These are phyloP conservation scores for Boletus pseudo-olivaceus DNA, from an alignment of 768 basidiomycete species.

Conservation along the genomic window DNA sequence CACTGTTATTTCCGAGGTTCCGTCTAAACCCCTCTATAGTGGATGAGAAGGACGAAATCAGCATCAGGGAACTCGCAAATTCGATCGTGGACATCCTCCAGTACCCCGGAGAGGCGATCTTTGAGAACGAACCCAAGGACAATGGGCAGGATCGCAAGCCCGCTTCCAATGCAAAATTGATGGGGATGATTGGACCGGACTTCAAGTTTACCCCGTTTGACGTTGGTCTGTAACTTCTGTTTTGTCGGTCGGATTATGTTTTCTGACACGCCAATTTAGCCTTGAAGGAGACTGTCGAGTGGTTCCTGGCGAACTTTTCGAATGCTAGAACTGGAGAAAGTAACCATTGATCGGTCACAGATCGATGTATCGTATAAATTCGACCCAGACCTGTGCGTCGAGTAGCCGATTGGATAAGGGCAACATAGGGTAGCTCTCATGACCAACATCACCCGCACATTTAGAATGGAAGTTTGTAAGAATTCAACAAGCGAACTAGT, in stretches of 20 bases:
- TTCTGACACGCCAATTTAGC: conserved; percentile 41
- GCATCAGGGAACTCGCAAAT: conserved; percentile 86
- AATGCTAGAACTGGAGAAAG: conserved; percentile 59
- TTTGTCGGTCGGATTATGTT: not conserved
- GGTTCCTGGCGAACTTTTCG: conserved; percentile 84
- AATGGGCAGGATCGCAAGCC: conserved; percentile 98
- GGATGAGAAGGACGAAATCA: conserved; percentile 91
- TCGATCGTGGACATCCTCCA: conserved; percentile 83
- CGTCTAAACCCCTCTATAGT: conserved; percentile 41
- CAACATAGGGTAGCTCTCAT: not conserved
- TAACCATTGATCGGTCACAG: conserved; percentile 5
- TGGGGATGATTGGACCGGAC: conserved; percentile 60
- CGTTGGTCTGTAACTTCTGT: conserved; percentile 45
- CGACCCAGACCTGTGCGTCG: not conserved
- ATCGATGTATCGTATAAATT: conserved; percentile 8
- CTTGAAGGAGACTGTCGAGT: conserved; percentile 71
- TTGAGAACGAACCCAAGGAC: conserved; percentile 61
- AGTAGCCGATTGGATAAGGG: not conserved
- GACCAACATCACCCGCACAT: too few relatives aligned
- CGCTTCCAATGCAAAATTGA: conserved; percentile 86
- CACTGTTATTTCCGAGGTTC: not conserved
- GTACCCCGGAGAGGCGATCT: conserved; percentile 74
- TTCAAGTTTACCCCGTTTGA: conserved; percentile 94
- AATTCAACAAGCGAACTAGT: not conserved
- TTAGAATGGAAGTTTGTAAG: not conserved